These are phyloP conservation scores for Fragaria nilgerrensis DNA, from an alignment of 306 rosid species.

Conservation along the genomic window DNA sequence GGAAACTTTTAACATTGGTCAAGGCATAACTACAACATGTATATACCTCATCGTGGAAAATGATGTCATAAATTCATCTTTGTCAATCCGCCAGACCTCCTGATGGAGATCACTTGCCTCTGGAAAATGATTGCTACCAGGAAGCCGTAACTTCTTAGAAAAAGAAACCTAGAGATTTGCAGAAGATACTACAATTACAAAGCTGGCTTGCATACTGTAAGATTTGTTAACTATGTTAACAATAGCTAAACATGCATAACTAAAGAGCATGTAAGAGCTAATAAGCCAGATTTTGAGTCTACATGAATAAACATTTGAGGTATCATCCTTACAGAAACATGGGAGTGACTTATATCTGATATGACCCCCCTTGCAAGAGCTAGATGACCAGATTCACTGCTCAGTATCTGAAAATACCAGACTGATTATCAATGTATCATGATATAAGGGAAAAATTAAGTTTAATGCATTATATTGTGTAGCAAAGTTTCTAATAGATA, in stretches of 20 bases:
- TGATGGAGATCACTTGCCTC: constrained; percentile 50
- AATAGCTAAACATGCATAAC: background rate
- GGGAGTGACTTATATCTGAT: constrained; percentile 55
- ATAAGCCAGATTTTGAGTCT: constrained; percentile 15
- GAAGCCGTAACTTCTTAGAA: constrained; percentile 71
- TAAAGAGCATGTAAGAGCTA: constrained; percentile 1
- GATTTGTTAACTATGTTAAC: background rate
- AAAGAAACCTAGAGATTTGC: constrained; percentile 64
- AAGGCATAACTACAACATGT: background rate
- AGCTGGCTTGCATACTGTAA: constrained; percentile 10
- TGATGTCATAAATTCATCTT: constrained; percentile 70
- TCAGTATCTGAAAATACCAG: constrained; percentile 57
- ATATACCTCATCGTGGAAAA: constrained; percentile 84
- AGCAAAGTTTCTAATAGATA: background rate
- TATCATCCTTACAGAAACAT: constrained; percentile 64
- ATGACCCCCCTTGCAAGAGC: constrained; percentile 74
- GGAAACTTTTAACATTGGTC: background rate
- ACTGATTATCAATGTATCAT: constrained; percentile 11
- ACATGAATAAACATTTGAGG: constrained; percentile 21
- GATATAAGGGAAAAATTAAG: constrained; percentile 5
- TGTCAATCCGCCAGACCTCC: constrained; percentile 86
- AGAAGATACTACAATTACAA: constrained; percentile 10
- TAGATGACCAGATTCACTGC: constrained; percentile 60
- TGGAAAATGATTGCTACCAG: constrained; percentile 55
- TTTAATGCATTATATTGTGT: background rate